Evolutionary conservation across 768 basidiomycete species (phyloP).

Genomic region (Suillus weaverae): DNA sequence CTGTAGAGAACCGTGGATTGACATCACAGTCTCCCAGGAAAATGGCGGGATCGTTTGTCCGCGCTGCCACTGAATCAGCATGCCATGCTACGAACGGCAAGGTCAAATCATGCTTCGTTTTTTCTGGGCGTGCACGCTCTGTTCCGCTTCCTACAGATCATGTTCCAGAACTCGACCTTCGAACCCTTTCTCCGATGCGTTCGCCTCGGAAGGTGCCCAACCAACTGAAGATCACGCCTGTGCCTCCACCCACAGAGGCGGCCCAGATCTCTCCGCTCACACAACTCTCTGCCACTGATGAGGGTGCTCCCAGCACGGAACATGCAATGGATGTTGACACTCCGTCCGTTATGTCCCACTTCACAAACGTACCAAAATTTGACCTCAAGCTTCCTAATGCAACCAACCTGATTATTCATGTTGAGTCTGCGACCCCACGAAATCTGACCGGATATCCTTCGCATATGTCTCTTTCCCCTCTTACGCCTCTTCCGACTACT

Average conservation of each 20-base stretch:
- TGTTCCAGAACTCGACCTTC: constrained; percentile 8
- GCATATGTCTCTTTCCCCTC: constrained; percentile 37
- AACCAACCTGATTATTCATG: constrained; percentile 33
- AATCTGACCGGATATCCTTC: constrained; percentile 3
- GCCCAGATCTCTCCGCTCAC: background rate
- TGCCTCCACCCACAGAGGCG: constrained; percentile 19
- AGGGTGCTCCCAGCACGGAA: background rate
- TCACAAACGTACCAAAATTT: constrained; percentile 18
- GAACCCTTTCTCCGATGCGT: constrained; percentile 25
- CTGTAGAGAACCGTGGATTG: constrained; percentile 7
- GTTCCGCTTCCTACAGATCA: constrained; percentile 23
- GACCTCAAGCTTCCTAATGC: constrained; percentile 18
- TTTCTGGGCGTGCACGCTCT: constrained; percentile 27
- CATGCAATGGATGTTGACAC: constrained; percentile 28
- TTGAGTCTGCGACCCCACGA: constrained; percentile 7
- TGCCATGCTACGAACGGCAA: constrained; percentile 9
- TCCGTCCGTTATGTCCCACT: constrained; percentile 18
- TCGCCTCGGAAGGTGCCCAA: constrained; percentile 22
- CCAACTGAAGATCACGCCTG: constrained; percentile 28
- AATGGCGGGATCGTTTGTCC: constrained; percentile 10
- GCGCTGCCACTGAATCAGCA: constrained; percentile 21
- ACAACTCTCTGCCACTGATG: background rate
- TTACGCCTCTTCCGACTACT: constrained; percentile 55
- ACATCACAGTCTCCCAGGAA: constrained; percentile 5
- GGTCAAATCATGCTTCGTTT: constrained; percentile 9